These are phyloP conservation scores for Trichoderma guizhouense DNA, from an alignment of 2,329 filamentous ascomycete species.

Conservation along the genomic window DNA sequence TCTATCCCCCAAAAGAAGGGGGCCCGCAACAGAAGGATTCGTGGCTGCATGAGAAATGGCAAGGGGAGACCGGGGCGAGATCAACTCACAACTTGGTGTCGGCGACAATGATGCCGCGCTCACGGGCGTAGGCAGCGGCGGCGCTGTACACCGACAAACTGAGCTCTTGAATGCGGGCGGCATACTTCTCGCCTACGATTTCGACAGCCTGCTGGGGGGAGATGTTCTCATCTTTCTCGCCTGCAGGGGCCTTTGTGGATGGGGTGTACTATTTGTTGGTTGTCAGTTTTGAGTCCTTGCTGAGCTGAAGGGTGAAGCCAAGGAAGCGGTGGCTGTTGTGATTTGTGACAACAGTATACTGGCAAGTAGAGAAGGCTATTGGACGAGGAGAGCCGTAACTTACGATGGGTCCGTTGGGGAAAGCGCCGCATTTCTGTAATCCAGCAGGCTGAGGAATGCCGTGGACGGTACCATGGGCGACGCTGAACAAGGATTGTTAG, in stretches of 20 bases:
- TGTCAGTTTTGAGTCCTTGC: neutral
- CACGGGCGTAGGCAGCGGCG: slow-evolving; percentile 59
- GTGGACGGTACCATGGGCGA: slow-evolving; percentile 60
- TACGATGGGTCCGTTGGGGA: slow-evolving; percentile 53
- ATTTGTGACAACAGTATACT: neutral
- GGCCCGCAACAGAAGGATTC: neutral
- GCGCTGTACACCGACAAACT: slow-evolving; percentile 33
- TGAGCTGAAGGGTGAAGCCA: neutral
- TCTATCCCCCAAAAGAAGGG: neutral
- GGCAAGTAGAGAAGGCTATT: neutral
- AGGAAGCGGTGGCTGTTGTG: neutral
- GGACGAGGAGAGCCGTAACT: neutral
- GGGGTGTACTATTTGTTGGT: slow-evolving; percentile 47
- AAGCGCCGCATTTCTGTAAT: slow-evolving; percentile 69
- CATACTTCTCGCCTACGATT: slow-evolving; percentile 34
- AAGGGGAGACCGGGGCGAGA: neutral
- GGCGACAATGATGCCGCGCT: slow-evolving; percentile 36
- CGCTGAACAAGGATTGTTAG: slow-evolving; percentile 41
- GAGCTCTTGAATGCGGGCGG: slow-evolving; percentile 32
- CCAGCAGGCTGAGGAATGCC: slow-evolving; percentile 67
- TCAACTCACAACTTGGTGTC: slow-evolving; percentile 13
- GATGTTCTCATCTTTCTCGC: slow-evolving; percentile 83
- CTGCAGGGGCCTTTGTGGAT: slow-evolving; percentile 78
- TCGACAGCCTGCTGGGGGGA: slow-evolving; percentile 60
- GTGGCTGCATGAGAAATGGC: neutral